phyloP scores from a whole-genome alignment of 2,329 filamentous ascomycete species.

The Neonectria faginata region DNA sequence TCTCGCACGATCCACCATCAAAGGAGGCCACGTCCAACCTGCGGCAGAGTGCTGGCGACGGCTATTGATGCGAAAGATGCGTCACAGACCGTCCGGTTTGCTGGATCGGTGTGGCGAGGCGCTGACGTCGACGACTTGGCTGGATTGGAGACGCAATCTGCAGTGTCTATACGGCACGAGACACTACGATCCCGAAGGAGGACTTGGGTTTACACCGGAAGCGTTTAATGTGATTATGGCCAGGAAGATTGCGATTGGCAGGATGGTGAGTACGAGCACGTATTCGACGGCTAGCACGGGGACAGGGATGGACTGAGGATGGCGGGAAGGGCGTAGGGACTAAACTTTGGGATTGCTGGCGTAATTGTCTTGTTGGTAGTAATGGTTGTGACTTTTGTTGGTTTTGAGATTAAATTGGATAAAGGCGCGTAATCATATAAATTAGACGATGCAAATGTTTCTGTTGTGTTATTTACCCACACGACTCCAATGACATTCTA shows the following conservation, averaged over 20 bases:
- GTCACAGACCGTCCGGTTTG: conserved; percentile 11
- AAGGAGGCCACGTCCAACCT: not conserved
- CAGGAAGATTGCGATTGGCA: conserved; percentile 26
- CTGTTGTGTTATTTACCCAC: not conserved
- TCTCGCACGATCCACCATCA: conserved; percentile 7
- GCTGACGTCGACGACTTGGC: conserved; percentile 18
- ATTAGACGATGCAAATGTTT: not conserved
- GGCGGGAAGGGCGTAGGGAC: too few relatives aligned
- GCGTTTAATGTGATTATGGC: conserved; percentile 23
- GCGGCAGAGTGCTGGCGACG: conserved; percentile 26
- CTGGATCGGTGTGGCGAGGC: conserved; percentile 20
- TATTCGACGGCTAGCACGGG: conserved; percentile 23
- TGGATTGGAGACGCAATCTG: conserved; percentile 21
- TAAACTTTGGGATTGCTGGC: not conserved
- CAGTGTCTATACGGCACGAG: conserved; percentile 17
- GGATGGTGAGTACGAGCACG: conserved; percentile 26
- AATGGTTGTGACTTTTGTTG: not conserved
- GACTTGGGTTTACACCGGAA: conserved; percentile 30
- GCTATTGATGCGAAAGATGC: conserved; percentile 29
- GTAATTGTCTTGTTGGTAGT: not conserved
- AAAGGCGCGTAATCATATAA: not conserved
- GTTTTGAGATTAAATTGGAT: not conserved
- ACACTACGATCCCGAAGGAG: conserved; percentile 26
- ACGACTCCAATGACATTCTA: not conserved
- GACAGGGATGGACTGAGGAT: not conserved